A percentile compares a stretch with the other conserved stretches of the same genome.
phyloP scores from a whole-genome alignment of 768 basidiomycete genomes.

The Punctularia strigosozonata region DNA sequence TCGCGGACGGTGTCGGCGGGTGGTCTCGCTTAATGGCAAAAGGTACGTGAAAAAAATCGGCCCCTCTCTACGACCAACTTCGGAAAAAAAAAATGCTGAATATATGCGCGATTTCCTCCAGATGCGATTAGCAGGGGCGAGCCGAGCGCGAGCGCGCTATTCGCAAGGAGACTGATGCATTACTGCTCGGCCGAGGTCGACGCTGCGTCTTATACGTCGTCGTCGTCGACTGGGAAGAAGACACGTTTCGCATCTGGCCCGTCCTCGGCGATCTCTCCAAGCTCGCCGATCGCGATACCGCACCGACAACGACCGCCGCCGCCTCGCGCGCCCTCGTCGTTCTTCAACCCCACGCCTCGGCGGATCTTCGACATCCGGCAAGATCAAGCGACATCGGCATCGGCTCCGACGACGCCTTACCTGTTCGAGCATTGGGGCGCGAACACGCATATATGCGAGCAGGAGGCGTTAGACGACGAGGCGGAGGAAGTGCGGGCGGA shows the following conservation, averaged over 20 bases:
- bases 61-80: too few species aligned
- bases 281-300: too few species aligned
- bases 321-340: neutral
- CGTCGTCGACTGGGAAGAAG: conserved; percentile 8
- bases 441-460: conserved; percentile 4
- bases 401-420: too few species aligned
- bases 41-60: conserved; percentile 16
- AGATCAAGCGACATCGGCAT: neutral
- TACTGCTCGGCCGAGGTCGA: conserved; percentile 58
- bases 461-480: conserved; percentile 31
- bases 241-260: neutral
- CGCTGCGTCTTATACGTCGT: conserved; percentile 6
- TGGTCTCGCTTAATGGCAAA: conserved; percentile 46
- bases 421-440: neutral
- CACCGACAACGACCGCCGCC: neutral
- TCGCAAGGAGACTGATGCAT: conserved; percentile 79
- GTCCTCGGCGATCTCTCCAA: too few species aligned
- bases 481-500: conserved; percentile 27
- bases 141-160: conserved; percentile 46
- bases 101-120: too few species aligned
- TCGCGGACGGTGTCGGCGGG: conserved; percentile 93
- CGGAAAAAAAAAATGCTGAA: too few species aligned
- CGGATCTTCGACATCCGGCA: neutral
- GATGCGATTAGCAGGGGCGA: too few species aligned
- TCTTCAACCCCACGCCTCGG: neutral